Evolutionary conservation across 2,329 filamentous ascomycete genomes (phyloP), one percentile per base, ranked within the genome.

Genomic region (Periglandula ipomoeae): DNA sequence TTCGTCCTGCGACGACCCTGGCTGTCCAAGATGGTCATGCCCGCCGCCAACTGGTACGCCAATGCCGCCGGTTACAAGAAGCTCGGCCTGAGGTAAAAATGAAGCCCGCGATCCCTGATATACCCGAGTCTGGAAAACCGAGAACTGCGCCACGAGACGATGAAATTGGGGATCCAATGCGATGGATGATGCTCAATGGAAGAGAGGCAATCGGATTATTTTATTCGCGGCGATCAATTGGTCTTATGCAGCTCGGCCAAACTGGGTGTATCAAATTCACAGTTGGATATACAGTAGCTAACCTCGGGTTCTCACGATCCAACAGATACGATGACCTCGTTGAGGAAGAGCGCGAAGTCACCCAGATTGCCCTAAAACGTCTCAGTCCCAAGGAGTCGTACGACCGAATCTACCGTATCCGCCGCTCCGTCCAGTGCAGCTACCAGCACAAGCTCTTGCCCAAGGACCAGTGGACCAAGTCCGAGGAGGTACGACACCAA

Each of bases 371-470:
- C 55, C 80, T 98, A 64, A 87, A 87, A 79, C 89, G 93, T 68
- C 86, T 98, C 54, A 81, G 87, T 50, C 79, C 88, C 62, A 88
- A 94, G 77, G 88, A 93, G 68, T 79, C 84, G 62, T 97, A 97
- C 75, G 93, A 98, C 76, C 91, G 93, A 69, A 82, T 97, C 68
- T 98, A 89, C 84, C 90, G 93, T 65, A 82, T 98, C 71, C 88
- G 93, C 74, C 84, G 93, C 72, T 91, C 93, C 62, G 84, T 94
- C 73, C 93, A 98, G 74, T 74, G 72, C 69, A 79, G 75, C 61
- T 68, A 80, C 63, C 68, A 74, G 61, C 81, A 84, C 68, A 81
- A 82, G 72, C 70, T 84, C 53, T 74, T 84, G 49, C 78, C 81
- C 65, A 77, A 76, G 71, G 64, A 72, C 30, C 66, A 81, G 64